Evolutionary conservation across 495 filamentous ascomycete species (phyloP).

Genomic region (Cercophora sp.): DNA sequence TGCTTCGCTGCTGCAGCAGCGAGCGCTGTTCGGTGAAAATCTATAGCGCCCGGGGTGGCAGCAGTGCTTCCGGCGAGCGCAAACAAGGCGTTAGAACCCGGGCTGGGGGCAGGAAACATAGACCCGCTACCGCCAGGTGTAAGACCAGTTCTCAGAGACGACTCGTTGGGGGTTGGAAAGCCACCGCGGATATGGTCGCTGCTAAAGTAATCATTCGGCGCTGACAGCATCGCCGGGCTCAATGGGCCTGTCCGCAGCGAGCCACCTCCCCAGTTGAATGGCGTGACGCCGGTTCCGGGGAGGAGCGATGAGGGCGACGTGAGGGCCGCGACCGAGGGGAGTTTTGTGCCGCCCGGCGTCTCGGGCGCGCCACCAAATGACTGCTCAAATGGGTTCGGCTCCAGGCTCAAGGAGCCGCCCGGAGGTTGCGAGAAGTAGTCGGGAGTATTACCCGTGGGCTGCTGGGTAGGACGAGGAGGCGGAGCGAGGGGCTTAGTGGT

Average conservation of each 20-base stretch:
- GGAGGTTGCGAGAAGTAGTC: conserved; percentile 69
- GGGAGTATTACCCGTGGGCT: conserved; percentile 39
- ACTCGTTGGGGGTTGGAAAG: conserved; percentile 97
- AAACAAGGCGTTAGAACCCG: conserved; percentile 76
- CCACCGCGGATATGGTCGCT: conserved; percentile 76
- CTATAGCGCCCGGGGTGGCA: conserved; percentile 82
- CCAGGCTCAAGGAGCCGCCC: conserved; percentile 62
- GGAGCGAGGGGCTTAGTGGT: conserved; percentile 64
- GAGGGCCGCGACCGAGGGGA: conserved; percentile 86
- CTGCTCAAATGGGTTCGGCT: conserved; percentile 95
- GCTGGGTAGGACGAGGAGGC: conserved; percentile 67
- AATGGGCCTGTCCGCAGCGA: conserved; percentile 87
- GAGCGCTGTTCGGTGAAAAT: conserved; percentile 92
- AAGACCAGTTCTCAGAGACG: conserved; percentile 82
- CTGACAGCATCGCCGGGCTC: conserved; percentile 96
- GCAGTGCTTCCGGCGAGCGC: conserved; percentile 68
- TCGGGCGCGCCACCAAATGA: conserved; percentile 72
- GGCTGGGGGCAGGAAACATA: conserved; percentile 93
- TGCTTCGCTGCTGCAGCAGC: conserved; percentile 66
- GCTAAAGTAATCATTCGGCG: conserved; percentile 66
- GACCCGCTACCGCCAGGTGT: conserved; percentile 95
- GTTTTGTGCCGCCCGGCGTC: conserved; percentile 82
- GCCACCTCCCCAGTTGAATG: conserved; percentile 75
- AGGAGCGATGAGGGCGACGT: conserved; percentile 83
- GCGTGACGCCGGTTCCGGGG: conserved; percentile 62